Conservation (phyloP, 2,329 filamentous ascomycete genomes). For the Torrubiellomyces zombiae region DNA sequence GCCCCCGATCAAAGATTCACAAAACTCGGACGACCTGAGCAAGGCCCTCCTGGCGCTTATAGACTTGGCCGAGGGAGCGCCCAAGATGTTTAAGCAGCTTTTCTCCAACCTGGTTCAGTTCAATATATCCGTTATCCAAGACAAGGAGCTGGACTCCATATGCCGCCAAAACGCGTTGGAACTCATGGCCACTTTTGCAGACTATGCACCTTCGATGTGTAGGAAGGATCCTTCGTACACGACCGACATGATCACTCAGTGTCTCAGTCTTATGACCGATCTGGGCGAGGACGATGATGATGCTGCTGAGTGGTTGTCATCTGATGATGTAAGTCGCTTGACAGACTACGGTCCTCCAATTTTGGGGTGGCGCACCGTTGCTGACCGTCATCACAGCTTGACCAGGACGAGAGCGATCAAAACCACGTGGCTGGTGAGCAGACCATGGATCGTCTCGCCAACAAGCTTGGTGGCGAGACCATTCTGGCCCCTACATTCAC, state of each 20-base stretch:
- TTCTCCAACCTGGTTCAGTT: slow-evolving; percentile 89
- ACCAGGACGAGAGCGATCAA: slow-evolving; percentile 87
- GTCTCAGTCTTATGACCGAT: slow-evolving; percentile 94
- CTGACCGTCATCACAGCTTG: slow-evolving; percentile 40
- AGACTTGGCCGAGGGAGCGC: slow-evolving; percentile 82
- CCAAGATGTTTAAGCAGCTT: slow-evolving; percentile 93
- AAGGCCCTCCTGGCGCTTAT: slow-evolving; percentile 83
- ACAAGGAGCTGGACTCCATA: slow-evolving; percentile 83
- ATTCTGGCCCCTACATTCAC: slow-evolving; percentile 86
- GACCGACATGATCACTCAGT: slow-evolving; percentile 95
- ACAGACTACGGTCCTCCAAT: no score
- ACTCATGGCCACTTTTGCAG: slow-evolving; percentile 94
- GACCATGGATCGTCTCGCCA: slow-evolving; percentile 93
- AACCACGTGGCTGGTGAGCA: slow-evolving; percentile 98
- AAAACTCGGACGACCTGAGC: slow-evolving; percentile 80
- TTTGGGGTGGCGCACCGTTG: no score
- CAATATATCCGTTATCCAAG: slow-evolving; percentile 81
- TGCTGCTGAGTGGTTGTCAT: slow-evolving; percentile 79
- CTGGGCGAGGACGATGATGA: slow-evolving; percentile 90
- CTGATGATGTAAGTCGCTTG: slow-evolving; percentile 69
- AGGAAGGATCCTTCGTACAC: slow-evolving; percentile 87
- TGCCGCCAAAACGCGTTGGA: slow-evolving; percentile 90
- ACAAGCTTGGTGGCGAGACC: slow-evolving; percentile 90
- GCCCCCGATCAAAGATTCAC: slow-evolving; percentile 79
- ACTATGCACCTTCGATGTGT: slow-evolving; percentile 87